These are phyloP conservation scores for Rhodosporidiobolus sp. DNA, from an alignment of 768 basidiomycete species.

Conservation along the genomic window DNA sequence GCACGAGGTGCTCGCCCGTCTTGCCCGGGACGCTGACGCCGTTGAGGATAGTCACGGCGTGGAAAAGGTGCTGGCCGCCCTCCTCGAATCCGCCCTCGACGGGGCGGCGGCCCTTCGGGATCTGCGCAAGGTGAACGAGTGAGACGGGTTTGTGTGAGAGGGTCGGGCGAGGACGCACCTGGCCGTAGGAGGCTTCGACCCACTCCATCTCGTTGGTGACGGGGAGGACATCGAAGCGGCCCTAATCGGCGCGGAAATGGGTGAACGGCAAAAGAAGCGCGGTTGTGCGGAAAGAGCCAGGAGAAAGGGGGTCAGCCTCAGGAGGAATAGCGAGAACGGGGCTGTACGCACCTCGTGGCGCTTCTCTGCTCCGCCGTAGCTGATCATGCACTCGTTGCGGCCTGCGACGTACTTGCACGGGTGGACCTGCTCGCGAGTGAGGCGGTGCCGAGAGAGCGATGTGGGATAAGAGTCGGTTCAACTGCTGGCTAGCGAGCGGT, in stretches of 20 bases:
- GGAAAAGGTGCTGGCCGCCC: slow-evolving; percentile 63
- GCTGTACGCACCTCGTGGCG: slow-evolving; percentile 53
- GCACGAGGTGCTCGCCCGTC: slow-evolving; percentile 65
- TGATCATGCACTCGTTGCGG: slow-evolving; percentile 12
- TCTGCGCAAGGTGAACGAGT: not conserved
- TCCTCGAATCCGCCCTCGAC: slow-evolving; percentile 76
- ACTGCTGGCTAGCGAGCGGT: no score
- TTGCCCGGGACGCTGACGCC: slow-evolving; percentile 69
- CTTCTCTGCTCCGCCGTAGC: slow-evolving; percentile 14
- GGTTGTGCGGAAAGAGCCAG: slow-evolving; percentile 59
- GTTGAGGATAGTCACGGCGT: slow-evolving; percentile 59
- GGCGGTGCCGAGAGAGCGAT: not conserved
- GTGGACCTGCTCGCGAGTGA: slow-evolving; percentile 54
- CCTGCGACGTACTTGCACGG: slow-evolving; percentile 69
- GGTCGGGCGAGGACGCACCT: slow-evolving; percentile 46
- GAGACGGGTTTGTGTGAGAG: not conserved
- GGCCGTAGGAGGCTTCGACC: slow-evolving; percentile 62
- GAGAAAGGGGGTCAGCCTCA: slow-evolving; percentile 49
- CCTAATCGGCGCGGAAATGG: slow-evolving; percentile 52
- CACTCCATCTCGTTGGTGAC: slow-evolving; percentile 64
- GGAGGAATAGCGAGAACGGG: no score
- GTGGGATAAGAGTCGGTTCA: no score
- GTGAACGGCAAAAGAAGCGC: not conserved
- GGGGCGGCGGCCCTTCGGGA: slow-evolving; percentile 58
- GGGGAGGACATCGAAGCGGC: slow-evolving; percentile 72